Evolutionary conservation across 2,329 filamentous ascomycete genomes (phyloP), one percentile per base, ranked within the genome.

Genomic region (Penicillium nordicum): DNA sequence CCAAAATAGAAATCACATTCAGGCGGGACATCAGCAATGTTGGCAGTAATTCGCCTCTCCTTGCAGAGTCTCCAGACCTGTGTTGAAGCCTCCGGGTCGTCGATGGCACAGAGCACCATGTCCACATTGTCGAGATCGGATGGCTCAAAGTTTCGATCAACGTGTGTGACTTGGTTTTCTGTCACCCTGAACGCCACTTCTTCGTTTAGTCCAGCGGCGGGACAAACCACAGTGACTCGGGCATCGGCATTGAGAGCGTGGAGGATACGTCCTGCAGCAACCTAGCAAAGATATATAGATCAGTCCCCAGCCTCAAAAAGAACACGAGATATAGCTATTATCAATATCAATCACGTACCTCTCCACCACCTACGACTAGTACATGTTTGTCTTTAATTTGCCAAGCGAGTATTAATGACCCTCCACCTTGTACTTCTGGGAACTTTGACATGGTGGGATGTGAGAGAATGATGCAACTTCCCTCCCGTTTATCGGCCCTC

Each of bases 1-100:
- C 94, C 94, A 77, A 99, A 99, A 80, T 97, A 99, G 72, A 99
- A 99, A 71, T 99, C 94, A 75, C 94, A 99, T 74, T 99, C 94
- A 0, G 91, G 84, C 0, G 94, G 94, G 4, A 99, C 94, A 72
- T 99, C 94, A 64, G 94, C 94, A 63, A 99, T 96, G 74, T 99
- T 99, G 55, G 92, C 92, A 6, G 92, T 86, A 62, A 97, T 89
- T 58, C 86, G 86, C 58, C 81, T 83, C 72, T 91, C 83, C 74
- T 96, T 93, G 82, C 93, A 97, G 25, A 96, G 82, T 72, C 93
- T 93, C 89, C 92, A 99, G 71, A 99, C 91, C 61, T 84, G 82
- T 0, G 90, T 88, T 0, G 92, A 97, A n/a, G 92, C 92, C 46
- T 86, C 88, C 0, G 94, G 90, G 71, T 97, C 93, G 72, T 99